phyloP scores from a whole-genome alignment of 345 rosid species.

The Euclidium syriacum region DNA sequence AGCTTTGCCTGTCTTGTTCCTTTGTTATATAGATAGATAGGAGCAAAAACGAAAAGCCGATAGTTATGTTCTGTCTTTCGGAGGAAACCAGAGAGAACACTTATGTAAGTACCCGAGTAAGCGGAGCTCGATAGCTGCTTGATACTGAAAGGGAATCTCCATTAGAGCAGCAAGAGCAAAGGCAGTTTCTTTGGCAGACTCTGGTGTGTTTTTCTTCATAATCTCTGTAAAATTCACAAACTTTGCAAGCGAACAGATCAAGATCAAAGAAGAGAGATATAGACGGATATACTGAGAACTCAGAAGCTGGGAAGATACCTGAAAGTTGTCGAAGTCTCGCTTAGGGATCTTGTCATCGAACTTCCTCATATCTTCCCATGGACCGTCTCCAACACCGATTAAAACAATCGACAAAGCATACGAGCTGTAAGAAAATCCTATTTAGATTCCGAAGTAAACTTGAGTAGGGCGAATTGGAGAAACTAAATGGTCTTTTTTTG shows the following conservation, averaged over 20 bases:
- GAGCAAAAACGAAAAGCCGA: neutral
- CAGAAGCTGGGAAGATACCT: conserved; percentile 31
- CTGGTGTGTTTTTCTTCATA: conserved; percentile 44
- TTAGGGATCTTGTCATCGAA: conserved; percentile 72
- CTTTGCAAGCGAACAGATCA: conserved; percentile 32
- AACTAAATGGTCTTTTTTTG: neutral
- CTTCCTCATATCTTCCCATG: conserved; percentile 76
- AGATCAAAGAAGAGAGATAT: neutral
- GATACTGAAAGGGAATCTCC: conserved; percentile 87
- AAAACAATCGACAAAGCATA: conserved; percentile 65
- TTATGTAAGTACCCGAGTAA: conserved; percentile 52
- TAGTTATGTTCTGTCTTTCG: conserved; percentile 3
- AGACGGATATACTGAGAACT: neutral
- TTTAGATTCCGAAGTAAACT: neutral
- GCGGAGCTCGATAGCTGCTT: conserved; percentile 53
- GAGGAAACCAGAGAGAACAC: neutral
- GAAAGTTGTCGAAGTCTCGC: conserved; percentile 72
- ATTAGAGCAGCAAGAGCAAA: conserved; percentile 90
- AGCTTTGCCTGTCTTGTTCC: conserved; percentile 42
- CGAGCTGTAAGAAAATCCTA: conserved; percentile 29
- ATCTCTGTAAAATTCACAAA: conserved; percentile 84
- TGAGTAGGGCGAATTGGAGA: neutral
- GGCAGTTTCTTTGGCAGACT: conserved; percentile 57
- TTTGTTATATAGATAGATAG: conserved; percentile 30
- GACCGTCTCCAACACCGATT: conserved; percentile 82